Evolutionary conservation across 192 early-diverging fungal species (phyloP), one percentile per base, ranked within the genome.

Genomic region (Chytriomyces confervae): DNA sequence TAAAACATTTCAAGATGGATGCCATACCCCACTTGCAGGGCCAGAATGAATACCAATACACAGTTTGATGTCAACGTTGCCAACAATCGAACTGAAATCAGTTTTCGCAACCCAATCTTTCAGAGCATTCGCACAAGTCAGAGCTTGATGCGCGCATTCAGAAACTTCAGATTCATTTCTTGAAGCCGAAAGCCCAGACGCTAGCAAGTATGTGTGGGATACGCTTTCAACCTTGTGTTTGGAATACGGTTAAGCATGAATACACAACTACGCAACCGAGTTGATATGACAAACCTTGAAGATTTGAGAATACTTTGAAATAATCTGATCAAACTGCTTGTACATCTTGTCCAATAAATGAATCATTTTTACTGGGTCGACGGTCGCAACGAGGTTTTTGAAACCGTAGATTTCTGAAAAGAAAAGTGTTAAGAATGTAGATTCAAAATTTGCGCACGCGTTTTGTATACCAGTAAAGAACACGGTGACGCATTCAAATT

Each of bases 11-110:
- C 10, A 36, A 11, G 2, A 27, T 23, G 24, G 11, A 65, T 5
- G 2, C 3, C 62, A 18, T 65, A 75, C 74, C 8, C 18, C 77
- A 50, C 27, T 48, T 2, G 73, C 75, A 13, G 84, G 82, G 3
- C 84, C 84, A 69, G 81, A 69, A 72, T 82, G 74, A 20, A 84
- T 43, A 8, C 84, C 84, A 23, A 84, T 76, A 45, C 82, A 62
- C 16, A 81, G 50, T 47, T 75, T 9, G 63, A 84, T 49, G 46
- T 61, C 18, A 43, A 80, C 72, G 7, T 48, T n/a, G 24, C 63
- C 66, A 27, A 44, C 75, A 65, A 76, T 20, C 8, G 18, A 11
- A 3, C 7, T n/a, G 67, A 71, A 36, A 44, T 78, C 67, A 7
- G 71, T 46, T 43, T 48, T 27, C 16, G 10, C 16, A 61, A 63